phyloP scores from a whole-genome alignment of 2,329 filamentous ascomycete species.

The Mycosphaerella arachidis region DNA sequence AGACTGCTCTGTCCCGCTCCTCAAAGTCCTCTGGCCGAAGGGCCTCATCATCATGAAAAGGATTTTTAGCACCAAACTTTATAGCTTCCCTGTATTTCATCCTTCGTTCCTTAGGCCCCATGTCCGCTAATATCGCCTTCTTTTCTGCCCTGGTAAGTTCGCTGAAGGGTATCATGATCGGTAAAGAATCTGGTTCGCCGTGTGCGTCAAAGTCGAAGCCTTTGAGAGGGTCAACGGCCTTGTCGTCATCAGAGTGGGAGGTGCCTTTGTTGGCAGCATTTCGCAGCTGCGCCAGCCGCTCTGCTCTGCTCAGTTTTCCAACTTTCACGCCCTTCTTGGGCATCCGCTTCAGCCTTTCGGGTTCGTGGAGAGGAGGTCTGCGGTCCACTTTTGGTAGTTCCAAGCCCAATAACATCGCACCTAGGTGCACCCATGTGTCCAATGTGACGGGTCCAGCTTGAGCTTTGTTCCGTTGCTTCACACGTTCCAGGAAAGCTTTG shows the following conservation, averaged over 20 bases:
- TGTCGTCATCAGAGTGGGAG: neutral
- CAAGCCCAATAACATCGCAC: neutral
- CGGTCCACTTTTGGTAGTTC: neutral
- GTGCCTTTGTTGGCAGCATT: neutral
- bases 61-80: too few species aligned
- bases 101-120: too few species aligned
- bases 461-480: neutral
- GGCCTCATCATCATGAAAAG: too few species aligned
- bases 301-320: neutral
- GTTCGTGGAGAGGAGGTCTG: too few species aligned
- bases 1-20: too few species aligned
- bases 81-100: too few species aligned
- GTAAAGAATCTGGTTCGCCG: neutral
- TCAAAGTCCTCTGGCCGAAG: too few species aligned
- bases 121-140: too few species aligned
- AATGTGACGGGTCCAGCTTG: neutral
- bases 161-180: too few species aligned
- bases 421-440: too few species aligned
- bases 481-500: neutral
- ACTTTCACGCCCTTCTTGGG: neutral
- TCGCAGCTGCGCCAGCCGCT: neutral
- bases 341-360: too few species aligned
- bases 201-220: neutral
- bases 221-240: neutral
- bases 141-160: too few species aligned